phyloP scores from a whole-genome alignment of 2,329 filamentous ascomycete species.

The Colletotrichum musae region DNA sequence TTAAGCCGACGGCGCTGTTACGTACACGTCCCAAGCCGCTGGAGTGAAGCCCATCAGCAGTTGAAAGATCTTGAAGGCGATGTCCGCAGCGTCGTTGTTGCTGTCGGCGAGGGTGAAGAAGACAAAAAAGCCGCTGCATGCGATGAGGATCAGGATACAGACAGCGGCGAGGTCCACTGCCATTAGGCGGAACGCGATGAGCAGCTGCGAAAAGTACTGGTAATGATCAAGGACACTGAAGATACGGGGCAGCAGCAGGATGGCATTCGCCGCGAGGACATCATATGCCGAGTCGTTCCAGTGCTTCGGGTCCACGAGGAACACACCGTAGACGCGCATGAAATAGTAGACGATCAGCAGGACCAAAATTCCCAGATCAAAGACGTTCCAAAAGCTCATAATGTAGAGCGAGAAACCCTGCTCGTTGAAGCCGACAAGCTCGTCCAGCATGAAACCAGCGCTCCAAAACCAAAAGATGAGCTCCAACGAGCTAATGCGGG shows the following conservation, averaged over 20 bases:
- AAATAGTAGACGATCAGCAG: slow-evolving; percentile 91
- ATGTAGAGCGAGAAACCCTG: slow-evolving; percentile 97
- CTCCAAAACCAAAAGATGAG: slow-evolving; percentile 98
- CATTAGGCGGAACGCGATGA: slow-evolving; percentile 96
- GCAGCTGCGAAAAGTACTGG: slow-evolving; percentile 93
- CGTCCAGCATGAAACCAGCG: slow-evolving; percentile 95
- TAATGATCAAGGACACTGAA: slow-evolving; percentile 96
- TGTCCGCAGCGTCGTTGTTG: slow-evolving; percentile 77
- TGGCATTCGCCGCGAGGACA: slow-evolving; percentile 91
- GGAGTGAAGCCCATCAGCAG: slow-evolving; percentile 97
- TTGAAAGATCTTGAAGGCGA: slow-evolving; percentile 94
- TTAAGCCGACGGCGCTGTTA: slow-evolving; percentile 37
- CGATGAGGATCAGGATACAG: slow-evolving; percentile 85
- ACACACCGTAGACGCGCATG: slow-evolving; percentile 88
- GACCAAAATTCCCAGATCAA: slow-evolving; percentile 90
- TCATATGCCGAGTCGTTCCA: slow-evolving; percentile 92
- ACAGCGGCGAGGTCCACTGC: slow-evolving; percentile 89
- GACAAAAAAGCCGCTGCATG: slow-evolving; percentile 95
- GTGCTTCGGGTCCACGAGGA: slow-evolving; percentile 81
- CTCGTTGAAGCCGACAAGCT: slow-evolving; percentile 95
- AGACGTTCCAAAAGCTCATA: slow-evolving; percentile 98
- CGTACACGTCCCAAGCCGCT: slow-evolving; percentile 90
- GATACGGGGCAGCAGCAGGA: slow-evolving; percentile 89
- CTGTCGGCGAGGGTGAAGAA: slow-evolving; percentile 89
- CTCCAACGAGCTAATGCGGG: slow-evolving; percentile 86